Conservation (phyloP, 805 yeast genomes). For the Suhomyces pyralidae region DNA sequence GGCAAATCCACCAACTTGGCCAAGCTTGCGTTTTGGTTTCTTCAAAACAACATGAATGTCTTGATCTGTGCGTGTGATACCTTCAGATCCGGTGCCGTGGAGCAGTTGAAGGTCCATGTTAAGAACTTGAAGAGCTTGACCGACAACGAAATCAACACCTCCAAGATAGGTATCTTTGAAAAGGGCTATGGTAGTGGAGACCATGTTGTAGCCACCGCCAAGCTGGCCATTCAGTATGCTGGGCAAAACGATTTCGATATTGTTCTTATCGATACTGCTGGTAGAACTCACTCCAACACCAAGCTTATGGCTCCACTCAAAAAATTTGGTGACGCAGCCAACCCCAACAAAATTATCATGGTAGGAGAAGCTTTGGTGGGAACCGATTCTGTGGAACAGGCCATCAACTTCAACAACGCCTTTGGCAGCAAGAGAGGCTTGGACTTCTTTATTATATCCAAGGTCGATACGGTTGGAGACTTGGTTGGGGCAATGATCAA, state of each 20-base stretch:
- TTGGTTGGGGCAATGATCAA: slow-evolving; percentile 95
- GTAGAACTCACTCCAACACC: slow-evolving; percentile 93
- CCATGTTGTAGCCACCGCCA: slow-evolving; percentile 87
- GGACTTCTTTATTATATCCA: slow-evolving; percentile 89
- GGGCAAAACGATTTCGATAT: slow-evolving; percentile 69
- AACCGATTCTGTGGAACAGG: slow-evolving; percentile 95
- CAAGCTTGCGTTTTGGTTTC: slow-evolving; percentile 90
- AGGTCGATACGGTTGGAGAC: slow-evolving; percentile 97
- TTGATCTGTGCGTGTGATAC: slow-evolving; percentile 97
- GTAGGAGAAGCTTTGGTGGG: slow-evolving; percentile 98
- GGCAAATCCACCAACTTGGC: slow-evolving; percentile 96
- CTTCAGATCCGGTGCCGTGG: slow-evolving; percentile 98
- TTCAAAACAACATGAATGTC: slow-evolving; percentile 84
- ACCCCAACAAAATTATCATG: slow-evolving; percentile 96
- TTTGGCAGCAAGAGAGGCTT: slow-evolving; percentile 79
- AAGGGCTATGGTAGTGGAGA: slow-evolving; percentile 98
- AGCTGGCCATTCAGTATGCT: slow-evolving; percentile 83
- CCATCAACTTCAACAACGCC: slow-evolving; percentile 86
- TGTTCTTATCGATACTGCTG: slow-evolving; percentile 94
- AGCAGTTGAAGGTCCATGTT: slow-evolving; percentile 91
- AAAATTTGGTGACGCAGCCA: slow-evolving; percentile 91
- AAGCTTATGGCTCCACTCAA: slow-evolving; percentile 93
- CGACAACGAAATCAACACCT: slow-evolving; percentile 36
- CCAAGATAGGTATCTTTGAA: slow-evolving; percentile 74
- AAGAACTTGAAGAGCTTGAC: slow-evolving; percentile 72